A percentile compares a stretch with the other conserved stretches of the same genome.
Conservation (phyloP, 768 basidiomycete genomes). For the Leccinum broughii region DNA sequence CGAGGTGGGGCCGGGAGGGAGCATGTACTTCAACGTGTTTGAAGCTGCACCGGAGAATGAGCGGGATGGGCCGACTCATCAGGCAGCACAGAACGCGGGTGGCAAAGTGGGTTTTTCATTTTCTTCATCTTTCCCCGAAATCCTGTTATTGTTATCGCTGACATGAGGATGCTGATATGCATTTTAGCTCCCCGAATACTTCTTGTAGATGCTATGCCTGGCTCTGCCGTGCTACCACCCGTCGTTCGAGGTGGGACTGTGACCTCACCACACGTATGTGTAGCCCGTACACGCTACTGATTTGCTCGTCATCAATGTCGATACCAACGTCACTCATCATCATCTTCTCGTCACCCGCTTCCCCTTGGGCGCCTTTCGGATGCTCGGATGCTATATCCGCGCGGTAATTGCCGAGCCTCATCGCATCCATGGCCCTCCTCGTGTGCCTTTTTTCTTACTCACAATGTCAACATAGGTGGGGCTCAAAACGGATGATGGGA, state of each 20-base stretch:
- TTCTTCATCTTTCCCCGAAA: background rate
- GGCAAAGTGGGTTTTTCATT: constrained; percentile 57
- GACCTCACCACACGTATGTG: constrained; percentile 3
- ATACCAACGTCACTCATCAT: constrained; percentile 3
- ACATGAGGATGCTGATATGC: constrained; percentile 2
- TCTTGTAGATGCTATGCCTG: constrained; percentile 41
- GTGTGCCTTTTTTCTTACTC: background rate
- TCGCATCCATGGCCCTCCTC: background rate
- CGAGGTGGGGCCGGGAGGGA: constrained; percentile 88
- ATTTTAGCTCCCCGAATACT: constrained; percentile 79
- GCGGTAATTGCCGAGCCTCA: background rate
- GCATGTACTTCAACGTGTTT: constrained; percentile 96
- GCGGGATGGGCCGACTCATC: constrained; percentile 81
- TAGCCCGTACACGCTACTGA: background rate
- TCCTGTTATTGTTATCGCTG: background rate
- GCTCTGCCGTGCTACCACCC: background rate
- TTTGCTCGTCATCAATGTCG: constrained; percentile 7
- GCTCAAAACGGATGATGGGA: constrained; percentile 7
- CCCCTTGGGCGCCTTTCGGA: constrained; percentile 8
- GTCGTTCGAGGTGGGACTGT: constrained; percentile 8
- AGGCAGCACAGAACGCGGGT: constrained; percentile 66
- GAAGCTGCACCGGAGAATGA: constrained; percentile 99
- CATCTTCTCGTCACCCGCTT: constrained; percentile 1
- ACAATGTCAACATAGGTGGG: background rate
- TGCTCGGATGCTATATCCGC: constrained; percentile 6